A percentile compares a stretch with the other conserved stretches of the same genome.
phyloP scores from a whole-genome alignment of 306 rosid genomes.

The Leucaena leucocephala region DNA sequence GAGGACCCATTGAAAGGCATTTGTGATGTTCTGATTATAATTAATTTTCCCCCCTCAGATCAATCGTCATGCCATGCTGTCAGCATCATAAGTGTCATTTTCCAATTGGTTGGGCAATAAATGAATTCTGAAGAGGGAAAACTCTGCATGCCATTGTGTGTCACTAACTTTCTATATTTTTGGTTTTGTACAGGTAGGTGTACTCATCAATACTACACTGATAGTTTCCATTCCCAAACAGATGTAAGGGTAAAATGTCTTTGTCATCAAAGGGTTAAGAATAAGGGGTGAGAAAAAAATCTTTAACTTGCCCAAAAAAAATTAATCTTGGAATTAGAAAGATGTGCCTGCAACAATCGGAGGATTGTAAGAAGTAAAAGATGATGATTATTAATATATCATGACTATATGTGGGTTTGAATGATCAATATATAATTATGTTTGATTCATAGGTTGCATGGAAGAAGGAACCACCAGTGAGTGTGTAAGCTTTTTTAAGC shows the following conservation, averaged over 20 bases:
- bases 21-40: conserved; percentile 20
- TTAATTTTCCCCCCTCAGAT: not conserved
- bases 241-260: conserved; percentile 27
- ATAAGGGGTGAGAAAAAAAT: not conserved
- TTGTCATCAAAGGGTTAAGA: not conserved
- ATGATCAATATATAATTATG: conserved; percentile 65
- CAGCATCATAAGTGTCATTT: conserved; percentile 32
- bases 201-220: not conserved
- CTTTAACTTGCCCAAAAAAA: not conserved
- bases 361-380: conserved; percentile 58
- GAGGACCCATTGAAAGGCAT: conserved; percentile 56
- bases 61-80: conserved; percentile 43
- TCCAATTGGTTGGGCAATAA: conserved; percentile 39
- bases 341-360: conserved; percentile 63
- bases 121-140: conserved; percentile 11
- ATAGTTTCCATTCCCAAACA: conserved; percentile 38
- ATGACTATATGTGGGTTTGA: conserved; percentile 64
- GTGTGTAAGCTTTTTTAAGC: conserved; percentile 54
- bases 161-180: conserved; percentile 4
- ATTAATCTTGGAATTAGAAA: conserved; percentile 23
- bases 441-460: conserved; percentile 61
- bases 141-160: conserved; percentile 25
- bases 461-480: conserved; percentile 50
- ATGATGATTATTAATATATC: conserved; percentile 82
- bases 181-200: conserved; percentile 7